phyloP scores from a whole-genome alignment of 2,329 filamentous ascomycete genomes.

The Aspergillus viridinutans region DNA sequence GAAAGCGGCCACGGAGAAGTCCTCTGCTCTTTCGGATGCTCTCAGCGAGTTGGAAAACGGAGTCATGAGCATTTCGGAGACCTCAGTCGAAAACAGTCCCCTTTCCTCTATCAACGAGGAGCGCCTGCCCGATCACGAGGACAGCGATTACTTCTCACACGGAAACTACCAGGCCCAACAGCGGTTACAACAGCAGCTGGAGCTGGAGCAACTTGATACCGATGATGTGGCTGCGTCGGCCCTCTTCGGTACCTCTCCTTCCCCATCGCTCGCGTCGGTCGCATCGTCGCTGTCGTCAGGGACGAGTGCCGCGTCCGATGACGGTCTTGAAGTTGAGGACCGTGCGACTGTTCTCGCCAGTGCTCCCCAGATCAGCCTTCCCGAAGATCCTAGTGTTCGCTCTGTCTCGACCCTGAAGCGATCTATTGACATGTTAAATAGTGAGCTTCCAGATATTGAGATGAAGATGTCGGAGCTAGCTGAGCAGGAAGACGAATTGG shows the following conservation, averaged over 20 bases:
- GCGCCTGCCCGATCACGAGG: constrained; percentile 28
- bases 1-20: constrained; percentile 28
- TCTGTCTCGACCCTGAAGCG: constrained; percentile 35
- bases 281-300: constrained; percentile 40
- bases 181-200: constrained; percentile 13
- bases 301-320: constrained; percentile 35
- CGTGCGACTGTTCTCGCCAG: constrained; percentile 14
- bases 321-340: constrained; percentile 24
- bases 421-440: constrained; percentile 39
- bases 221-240: constrained; percentile 33
- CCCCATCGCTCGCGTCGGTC: constrained; percentile 39
- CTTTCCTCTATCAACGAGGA: constrained; percentile 27
- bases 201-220: constrained; percentile 22
- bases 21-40: constrained; percentile 40
- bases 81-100: constrained; percentile 29
- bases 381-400: constrained; percentile 22
- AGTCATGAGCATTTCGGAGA: constrained; percentile 24
- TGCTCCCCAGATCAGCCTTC: constrained; percentile 30
- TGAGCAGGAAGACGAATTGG: constrained; percentile 45
- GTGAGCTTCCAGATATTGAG: constrained; percentile 31
- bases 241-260: constrained; percentile 40
- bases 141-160: constrained; percentile 34
- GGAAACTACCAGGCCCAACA: constrained; percentile 20
- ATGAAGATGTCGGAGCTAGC: constrained; percentile 34
- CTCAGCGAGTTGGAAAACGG: constrained; percentile 35